Base-by-base conservation (phyloP, 495 filamentous ascomycete species). In the Hyaloscypha hepaticicola region DNA sequence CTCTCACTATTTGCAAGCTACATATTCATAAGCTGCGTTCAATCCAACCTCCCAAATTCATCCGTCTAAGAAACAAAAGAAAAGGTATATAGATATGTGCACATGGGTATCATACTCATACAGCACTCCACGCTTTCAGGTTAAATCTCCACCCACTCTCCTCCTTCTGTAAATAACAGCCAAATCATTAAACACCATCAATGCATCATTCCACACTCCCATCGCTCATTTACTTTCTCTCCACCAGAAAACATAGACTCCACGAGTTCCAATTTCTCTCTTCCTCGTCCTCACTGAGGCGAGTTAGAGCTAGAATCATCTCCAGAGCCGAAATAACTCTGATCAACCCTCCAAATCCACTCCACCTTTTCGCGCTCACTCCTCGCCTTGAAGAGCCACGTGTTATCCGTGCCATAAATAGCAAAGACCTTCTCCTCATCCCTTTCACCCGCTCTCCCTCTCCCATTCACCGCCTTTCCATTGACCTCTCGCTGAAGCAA, bases 331-430 rank as follows among this genome's bases (percentile, higher is more conserved):
- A 78, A 70, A 78, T 76, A 72, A 61, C 70, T 71, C 72, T 87
- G 84, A 67, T 88, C 85, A 63, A 97, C 89, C 71, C 86, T 87
- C 69, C 91, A 78, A 69, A 98, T 95, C 95, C 95, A 99, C 72
- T 97, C 93, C 26, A 92, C 86, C 78, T 96, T 96, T 71, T 97
- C 92, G 16, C 86, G 79, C 77, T 97, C 93, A 62, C 84, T 91
- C 55, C 92, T 80, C 50, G 91, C 90, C 26, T 91, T 91, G 77
- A 99, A 98, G 58, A 99, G 79, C 84, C 90, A 99, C 41, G 93
- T 96, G 70, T 96, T 97, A 70, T 94, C 86, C 64, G 88, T 88
- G 41, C 91, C 94, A 72, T 97, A 98, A 53, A 99, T 85, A 14
- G 96, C 95, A 80, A 94, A 99, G 41, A 98, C 88, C 6, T 28